Conservation (phyloP, 805 yeast genomes). For the Kuraishia capsulata region DNA sequence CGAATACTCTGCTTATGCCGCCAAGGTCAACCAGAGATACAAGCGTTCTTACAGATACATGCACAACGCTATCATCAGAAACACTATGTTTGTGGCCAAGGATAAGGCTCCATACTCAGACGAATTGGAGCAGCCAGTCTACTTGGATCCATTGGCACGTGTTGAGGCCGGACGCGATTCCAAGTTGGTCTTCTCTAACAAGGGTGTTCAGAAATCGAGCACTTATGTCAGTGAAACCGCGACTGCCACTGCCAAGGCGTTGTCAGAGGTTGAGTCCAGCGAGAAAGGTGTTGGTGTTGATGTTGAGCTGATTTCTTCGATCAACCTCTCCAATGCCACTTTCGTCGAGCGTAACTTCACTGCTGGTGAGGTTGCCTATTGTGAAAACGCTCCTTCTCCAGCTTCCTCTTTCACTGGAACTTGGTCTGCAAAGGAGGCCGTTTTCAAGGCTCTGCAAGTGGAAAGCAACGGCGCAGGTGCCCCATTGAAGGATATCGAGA, state of each 20-base stretch:
- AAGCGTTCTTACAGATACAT: constrained; percentile 87
- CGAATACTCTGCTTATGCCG: constrained; percentile 62
- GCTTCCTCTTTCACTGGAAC: constrained; percentile 93
- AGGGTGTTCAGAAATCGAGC: constrained; percentile 36
- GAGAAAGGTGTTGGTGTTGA: constrained; percentile 89
- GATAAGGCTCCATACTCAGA: constrained; percentile 88
- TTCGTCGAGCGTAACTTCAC: constrained; percentile 93
- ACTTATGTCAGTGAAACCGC: constrained; percentile 38
- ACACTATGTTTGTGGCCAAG: constrained; percentile 88
- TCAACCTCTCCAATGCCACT: constrained; percentile 83
- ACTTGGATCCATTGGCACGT: constrained; percentile 93
- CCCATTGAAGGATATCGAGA: constrained; percentile 83
- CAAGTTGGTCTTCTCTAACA: constrained; percentile 36
- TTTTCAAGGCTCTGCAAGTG: constrained; percentile 89
- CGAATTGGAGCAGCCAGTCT: constrained; percentile 81
- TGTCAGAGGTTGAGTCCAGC: constrained; percentile 33
- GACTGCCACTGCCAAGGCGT: constrained; percentile 54
- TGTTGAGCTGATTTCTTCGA: constrained; percentile 77
- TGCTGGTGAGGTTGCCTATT: constrained; percentile 66
- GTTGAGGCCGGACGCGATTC: constrained; percentile 30
- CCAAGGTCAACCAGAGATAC: constrained; percentile 71
- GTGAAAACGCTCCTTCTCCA: constrained; percentile 63
- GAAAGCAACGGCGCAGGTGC: constrained; percentile 94
- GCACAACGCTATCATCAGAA: constrained; percentile 89
- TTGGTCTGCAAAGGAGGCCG: constrained; percentile 99